Base-by-base conservation (phyloP, 768 basidiomycete genomes). In the Lanmaoa rubissima region DNA sequence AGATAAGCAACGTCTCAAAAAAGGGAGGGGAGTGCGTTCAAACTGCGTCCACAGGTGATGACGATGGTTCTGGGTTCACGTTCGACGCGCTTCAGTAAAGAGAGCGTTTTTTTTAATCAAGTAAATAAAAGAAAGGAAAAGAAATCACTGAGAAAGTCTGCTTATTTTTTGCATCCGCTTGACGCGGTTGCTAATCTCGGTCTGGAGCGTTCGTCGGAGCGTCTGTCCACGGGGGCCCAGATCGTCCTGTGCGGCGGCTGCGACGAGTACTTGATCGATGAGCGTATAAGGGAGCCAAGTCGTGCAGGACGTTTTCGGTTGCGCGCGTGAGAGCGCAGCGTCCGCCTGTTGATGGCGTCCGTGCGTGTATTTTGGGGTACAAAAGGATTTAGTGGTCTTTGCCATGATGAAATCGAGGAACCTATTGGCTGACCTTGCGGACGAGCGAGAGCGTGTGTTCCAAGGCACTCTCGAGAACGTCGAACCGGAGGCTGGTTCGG, bases 261-360 rank as follows among this genome's bases (percentile, higher is more conserved):
- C 85, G 24, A 78, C 78, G 31, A 94, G 77, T 36, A 94, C 87
- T 71, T 92, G 87, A 71, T 94, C 92, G 60, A 94, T 82, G 53
- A 94, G 78, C 48, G 84, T 82, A 66, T 94, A 94, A 14, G 92
- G 92, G 39, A 93, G 75, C 87, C 90, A 93, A 5, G 88, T 88
- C 51, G 80, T 68, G 35, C 79, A 81, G 3, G 89, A 81, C 39
- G 78, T 76, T 65, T 77, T 83, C 31, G 79, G 78, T 24, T 78
- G 73, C 48, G 79, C 77, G 62, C 79, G 82, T 42, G 80, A 74
- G 45, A 87, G 71, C 42, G 76, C 76, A 51, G 74, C 68, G 60
- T 85, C 82, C 46, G 81, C 78, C 86, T 89, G 57, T 11, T 28
- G 28, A 28, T 28, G 28, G 28, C 28, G 4, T 28, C 2, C 28